phyloP scores from a whole-genome alignment of 2,329 filamentous ascomycete species.

The Botrytis tulipae region DNA sequence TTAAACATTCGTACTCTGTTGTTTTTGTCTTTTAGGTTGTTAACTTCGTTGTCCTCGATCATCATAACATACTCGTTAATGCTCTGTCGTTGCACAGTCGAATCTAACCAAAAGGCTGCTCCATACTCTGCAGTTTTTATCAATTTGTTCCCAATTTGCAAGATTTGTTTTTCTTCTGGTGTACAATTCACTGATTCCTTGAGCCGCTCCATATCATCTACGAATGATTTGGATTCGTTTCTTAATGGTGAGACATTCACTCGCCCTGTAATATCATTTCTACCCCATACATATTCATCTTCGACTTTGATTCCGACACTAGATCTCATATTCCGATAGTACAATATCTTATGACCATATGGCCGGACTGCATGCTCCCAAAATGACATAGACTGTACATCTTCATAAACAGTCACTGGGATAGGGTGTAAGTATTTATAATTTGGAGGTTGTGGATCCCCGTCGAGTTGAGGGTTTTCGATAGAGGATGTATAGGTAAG shows the following conservation, averaged over 20 bases:
- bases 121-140: neutral
- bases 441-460: neutral
- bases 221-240: neutral
- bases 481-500: neutral
- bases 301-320: neutral
- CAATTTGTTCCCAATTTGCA: neutral
- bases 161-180: neutral
- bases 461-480: neutral
- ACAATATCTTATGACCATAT: slow-evolving; percentile 23
- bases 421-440: slow-evolving; percentile 23
- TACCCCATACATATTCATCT: neutral
- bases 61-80: neutral
- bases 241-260: neutral
- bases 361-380: slow-evolving; percentile 23
- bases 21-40: neutral
- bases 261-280: neutral
- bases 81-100: neutral
- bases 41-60: neutral
- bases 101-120: neutral
- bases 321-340: slow-evolving; percentile 19
- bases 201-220: neutral
- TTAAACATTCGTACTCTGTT: neutral
- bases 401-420: slow-evolving; percentile 25
- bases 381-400: slow-evolving; percentile 27
- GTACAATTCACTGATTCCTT: neutral